Evolutionary conservation across 441 rosid species (phyloP), one percentile per base, ranked within the genome.

Genomic region (Oxalis stricta): DNA sequence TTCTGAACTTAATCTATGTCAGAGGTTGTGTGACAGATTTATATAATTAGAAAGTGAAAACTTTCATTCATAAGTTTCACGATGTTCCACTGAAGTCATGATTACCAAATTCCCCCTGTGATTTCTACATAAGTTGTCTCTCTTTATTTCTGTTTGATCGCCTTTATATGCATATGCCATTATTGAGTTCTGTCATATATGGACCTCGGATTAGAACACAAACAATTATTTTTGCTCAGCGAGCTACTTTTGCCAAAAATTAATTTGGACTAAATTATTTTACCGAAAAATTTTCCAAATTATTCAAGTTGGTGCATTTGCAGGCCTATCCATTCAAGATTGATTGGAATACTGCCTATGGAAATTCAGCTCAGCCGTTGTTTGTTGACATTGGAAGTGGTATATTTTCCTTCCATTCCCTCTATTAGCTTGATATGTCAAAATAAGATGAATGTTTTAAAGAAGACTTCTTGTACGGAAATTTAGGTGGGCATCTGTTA

Each of bases 341-440:
- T 43, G 69, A 82, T 47, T 82, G 92, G 86, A 61, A 34, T 26
- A 39, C 56, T 51, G 69, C 58, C 24, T 75, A 67, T 41, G 23
- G 9, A 23, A 52, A 73, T 58, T 64, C 77, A 20, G 46, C 68
- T 50, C 73, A 54, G 46, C 77, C 82, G 18, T 66, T 82, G 70
- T 66, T 69, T 17, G 79, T 82, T 52, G 92, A 78, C 63, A 65
- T 77, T 57, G 84, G 92, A 71, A 67, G 86, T 24, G 86, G 86
- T 78, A 69, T 41, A 31, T 13, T 15, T 40, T 53, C 39, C 14
- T 31, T 44, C n/a, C 26, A 23, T 42, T 61, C 28, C 36, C 20
- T n/a, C 24, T 33, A 15, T 31, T 6, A 6, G 9, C 18, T 24
- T 38, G 10, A 50, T 53, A 15, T 38, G 30, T 38, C 10, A 21